Evolutionary conservation across 2,329 filamentous ascomycete species (phyloP).

Genomic region (Nemania sp.): DNA sequence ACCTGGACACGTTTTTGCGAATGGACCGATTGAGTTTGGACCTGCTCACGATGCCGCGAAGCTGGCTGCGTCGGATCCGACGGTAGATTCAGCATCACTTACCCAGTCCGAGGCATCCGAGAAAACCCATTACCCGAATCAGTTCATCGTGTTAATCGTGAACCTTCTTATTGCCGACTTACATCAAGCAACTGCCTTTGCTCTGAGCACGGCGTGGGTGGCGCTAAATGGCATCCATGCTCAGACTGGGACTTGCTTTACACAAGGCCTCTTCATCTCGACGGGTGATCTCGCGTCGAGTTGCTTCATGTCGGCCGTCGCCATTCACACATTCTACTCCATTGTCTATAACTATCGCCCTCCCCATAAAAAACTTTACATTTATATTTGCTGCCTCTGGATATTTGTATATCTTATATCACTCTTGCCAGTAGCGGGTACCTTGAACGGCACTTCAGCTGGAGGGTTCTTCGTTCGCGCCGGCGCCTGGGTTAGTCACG

Average conservation of each 20-base stretch:
- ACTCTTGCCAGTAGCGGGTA: slow-evolving; percentile 61
- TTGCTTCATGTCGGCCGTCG: slow-evolving; percentile 75
- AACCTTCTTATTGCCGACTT: slow-evolving; percentile 77
- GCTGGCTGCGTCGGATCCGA: slow-evolving; percentile 18
- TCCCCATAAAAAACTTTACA: slow-evolving; percentile 63
- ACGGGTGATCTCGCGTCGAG: slow-evolving; percentile 74
- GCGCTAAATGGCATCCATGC: slow-evolving; percentile 65
- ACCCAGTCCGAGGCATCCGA: slow-evolving; percentile 19
- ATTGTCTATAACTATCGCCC: slow-evolving; percentile 69
- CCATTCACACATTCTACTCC: slow-evolving; percentile 73
- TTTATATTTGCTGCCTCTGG: slow-evolving; percentile 65
- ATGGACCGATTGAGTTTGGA: slow-evolving; percentile 39
- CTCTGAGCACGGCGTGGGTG: slow-evolving; percentile 72
- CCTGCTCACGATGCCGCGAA: slow-evolving; percentile 33
- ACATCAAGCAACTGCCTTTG: slow-evolving; percentile 73
- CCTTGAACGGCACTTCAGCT: slow-evolving; percentile 55
- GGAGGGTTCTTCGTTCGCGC: slow-evolving; percentile 72
- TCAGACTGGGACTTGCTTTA: slow-evolving; percentile 66
- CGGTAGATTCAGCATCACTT: slow-evolving; percentile 27
- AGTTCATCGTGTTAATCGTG: slow-evolving; percentile 76
- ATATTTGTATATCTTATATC: slow-evolving; percentile 69
- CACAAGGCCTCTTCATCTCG: slow-evolving; percentile 77
- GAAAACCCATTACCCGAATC: slow-evolving; percentile 60
- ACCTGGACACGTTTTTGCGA: slow-evolving; percentile 36
- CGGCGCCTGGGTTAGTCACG: slow-evolving; percentile 67